Conservation (phyloP, 306 rosid genomes). For the Sophora flavescens region DNA sequence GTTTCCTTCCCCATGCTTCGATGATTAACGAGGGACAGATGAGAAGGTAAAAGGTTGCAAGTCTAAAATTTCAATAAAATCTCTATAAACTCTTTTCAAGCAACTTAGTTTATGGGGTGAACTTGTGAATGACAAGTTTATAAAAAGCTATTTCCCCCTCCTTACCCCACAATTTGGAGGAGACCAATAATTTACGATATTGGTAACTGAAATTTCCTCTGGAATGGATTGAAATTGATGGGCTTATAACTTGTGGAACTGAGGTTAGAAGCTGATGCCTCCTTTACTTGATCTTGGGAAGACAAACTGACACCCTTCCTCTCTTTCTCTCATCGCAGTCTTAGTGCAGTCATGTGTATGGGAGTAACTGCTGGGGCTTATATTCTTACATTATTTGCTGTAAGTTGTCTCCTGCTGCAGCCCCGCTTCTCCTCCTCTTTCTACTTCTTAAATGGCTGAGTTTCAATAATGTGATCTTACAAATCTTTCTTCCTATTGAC, state of each 20-base stretch:
- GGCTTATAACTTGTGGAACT: constrained; percentile 23
- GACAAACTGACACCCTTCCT: constrained; percentile 45
- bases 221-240: constrained; percentile 21
- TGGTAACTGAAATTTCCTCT: constrained; percentile 27
- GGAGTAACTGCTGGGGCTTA: constrained; percentile 96
- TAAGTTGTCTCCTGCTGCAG: constrained; percentile 50
- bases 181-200: not conserved
- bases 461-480: constrained; percentile 27
- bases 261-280: constrained; percentile 24
- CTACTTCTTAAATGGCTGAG: constrained; percentile 12
- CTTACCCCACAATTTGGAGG: not conserved
- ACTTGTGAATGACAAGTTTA: not conserved
- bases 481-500: constrained; percentile 44
- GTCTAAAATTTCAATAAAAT: not conserved
- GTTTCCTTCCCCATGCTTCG: not conserved
- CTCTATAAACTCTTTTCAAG: not conserved
- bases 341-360: constrained; percentile 87
- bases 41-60: not conserved
- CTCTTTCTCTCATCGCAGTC: constrained; percentile 53
- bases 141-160: not conserved
- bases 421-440: not conserved
- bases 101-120: constrained; percentile 10
- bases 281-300: constrained; percentile 27
- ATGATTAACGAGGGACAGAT: not conserved
- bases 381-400: constrained; percentile 83